Percentiles rank a stretch among this genome's conserved stretches.
Conservation (phyloP, 2,329 filamentous ascomycete genomes). For the Verticillium albo-atrum region DNA sequence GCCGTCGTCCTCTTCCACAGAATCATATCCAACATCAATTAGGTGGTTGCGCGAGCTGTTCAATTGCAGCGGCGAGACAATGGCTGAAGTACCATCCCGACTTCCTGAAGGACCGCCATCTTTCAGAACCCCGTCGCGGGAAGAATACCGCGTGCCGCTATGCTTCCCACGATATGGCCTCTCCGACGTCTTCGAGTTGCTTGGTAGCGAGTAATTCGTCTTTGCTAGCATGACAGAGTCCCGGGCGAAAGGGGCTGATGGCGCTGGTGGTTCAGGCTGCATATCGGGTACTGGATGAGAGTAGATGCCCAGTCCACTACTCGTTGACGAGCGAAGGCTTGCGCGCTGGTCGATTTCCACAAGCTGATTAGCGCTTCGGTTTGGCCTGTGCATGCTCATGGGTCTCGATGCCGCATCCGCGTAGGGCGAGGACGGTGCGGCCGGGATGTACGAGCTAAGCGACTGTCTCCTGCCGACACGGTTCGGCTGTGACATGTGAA, state of each 20-base stretch:
- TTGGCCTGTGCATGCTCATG: constrained; percentile 1
- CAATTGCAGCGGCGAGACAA: background rate
- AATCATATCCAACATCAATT: background rate
- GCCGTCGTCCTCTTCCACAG: background rate
- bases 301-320: constrained; percentile 5
- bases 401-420: background rate
- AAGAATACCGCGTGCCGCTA: background rate
- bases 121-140: background rate
- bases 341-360: background rate
- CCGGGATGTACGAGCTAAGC: constrained; percentile 9
- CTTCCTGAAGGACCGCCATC: background rate
- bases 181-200: background rate
- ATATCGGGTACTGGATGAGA: constrained; percentile 4
- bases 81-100: background rate
- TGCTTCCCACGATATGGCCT: background rate
- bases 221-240: constrained; percentile 17
- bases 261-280: constrained; percentile 1
- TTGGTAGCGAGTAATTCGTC: constrained; percentile 12
- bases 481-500: constrained; percentile 1
- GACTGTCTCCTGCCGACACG: constrained; percentile 8
- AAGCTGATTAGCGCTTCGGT: background rate
- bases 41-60: background rate
- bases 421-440: background rate
- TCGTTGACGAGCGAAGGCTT: background rate
- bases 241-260: constrained; percentile 10